Conservation (phyloP, 148 eudicot species). For the Pharnaceum exiguum region DNA sequence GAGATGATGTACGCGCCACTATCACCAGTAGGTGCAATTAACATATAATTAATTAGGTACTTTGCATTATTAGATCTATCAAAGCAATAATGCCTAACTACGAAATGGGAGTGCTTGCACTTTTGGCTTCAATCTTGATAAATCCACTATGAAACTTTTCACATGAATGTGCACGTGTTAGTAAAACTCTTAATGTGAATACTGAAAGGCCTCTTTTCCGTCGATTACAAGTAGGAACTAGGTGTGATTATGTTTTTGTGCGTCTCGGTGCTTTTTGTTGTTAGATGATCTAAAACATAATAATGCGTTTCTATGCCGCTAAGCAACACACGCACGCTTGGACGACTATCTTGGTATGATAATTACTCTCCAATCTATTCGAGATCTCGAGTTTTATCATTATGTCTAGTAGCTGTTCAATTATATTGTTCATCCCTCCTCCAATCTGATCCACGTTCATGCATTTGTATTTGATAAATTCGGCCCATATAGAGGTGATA, state of each 20-base stretch:
- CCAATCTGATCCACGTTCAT: not conserved
- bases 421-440: not conserved
- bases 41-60: too few species aligned
- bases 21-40: too few species aligned
- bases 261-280: conserved; percentile 2
- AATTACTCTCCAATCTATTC: not conserved
- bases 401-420: conserved; percentile 1
- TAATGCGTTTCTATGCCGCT: not conserved
- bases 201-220: not conserved
- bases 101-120: too few species aligned
- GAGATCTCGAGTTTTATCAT: conserved; percentile 5
- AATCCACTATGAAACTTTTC: not conserved
- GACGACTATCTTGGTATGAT: not conserved
- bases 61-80: too few species aligned
- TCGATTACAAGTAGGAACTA: conserved; percentile 2
- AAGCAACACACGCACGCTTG: conserved; percentile 5
- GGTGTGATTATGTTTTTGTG: not conserved
- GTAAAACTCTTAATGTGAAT: not conserved
- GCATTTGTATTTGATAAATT: not conserved
- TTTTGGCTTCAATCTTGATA: not conserved
- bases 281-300: conserved; percentile 3
- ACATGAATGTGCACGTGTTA: conserved; percentile 5
- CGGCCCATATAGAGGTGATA: too few species aligned
- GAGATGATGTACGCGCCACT: too few species aligned
- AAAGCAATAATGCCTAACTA: too few species aligned